Evolutionary conservation across 179 eudicot genomes (phyloP).

Genomic region (Spinacia oleracea): DNA sequence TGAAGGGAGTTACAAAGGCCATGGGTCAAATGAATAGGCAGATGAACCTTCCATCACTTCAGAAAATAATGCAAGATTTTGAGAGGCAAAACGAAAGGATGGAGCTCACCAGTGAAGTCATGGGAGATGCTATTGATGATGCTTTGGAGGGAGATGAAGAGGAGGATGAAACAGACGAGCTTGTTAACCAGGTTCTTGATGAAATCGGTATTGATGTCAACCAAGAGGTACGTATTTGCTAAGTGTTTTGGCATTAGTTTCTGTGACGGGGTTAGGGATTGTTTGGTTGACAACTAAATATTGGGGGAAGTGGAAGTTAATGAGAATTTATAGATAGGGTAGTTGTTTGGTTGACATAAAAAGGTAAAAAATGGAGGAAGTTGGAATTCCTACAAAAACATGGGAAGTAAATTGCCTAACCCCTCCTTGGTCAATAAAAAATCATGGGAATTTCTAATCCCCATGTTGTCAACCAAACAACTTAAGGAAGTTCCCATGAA

Average conservation of each 20-base stretch:
- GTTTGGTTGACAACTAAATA: too few species aligned
- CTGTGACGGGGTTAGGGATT: neutral
- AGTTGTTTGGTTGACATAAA: too few species aligned
- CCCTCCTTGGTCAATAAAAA: too few species aligned
- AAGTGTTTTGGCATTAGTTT: neutral
- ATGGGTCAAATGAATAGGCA: slow-evolving; percentile 98
- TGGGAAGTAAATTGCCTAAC: too few species aligned
- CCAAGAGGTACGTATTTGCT: slow-evolving; percentile 80
- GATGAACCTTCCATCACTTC: slow-evolving; percentile 91
- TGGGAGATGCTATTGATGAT: slow-evolving; percentile 99
- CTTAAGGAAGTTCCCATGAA: too few species aligned
- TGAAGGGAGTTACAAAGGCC: slow-evolving; percentile 99
- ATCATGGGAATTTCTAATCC: too few species aligned
- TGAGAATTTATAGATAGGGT: too few species aligned
- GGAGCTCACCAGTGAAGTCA: slow-evolving; percentile 92
- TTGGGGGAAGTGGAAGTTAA: too few species aligned
- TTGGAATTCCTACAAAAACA: too few species aligned
- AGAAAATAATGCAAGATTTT: slow-evolving; percentile 96
- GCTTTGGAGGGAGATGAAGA: slow-evolving; percentile 99
- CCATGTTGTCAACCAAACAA: too few species aligned
- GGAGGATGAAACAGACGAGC: slow-evolving; percentile 93
- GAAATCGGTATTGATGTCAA: slow-evolving; percentile 93
- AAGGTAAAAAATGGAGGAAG: too few species aligned
- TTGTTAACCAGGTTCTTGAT: slow-evolving; percentile 95
- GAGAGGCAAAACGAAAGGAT: slow-evolving; percentile 97